phyloP scores from a whole-genome alignment of 257 asterid species.

The Nicotiana noctiflora region DNA sequence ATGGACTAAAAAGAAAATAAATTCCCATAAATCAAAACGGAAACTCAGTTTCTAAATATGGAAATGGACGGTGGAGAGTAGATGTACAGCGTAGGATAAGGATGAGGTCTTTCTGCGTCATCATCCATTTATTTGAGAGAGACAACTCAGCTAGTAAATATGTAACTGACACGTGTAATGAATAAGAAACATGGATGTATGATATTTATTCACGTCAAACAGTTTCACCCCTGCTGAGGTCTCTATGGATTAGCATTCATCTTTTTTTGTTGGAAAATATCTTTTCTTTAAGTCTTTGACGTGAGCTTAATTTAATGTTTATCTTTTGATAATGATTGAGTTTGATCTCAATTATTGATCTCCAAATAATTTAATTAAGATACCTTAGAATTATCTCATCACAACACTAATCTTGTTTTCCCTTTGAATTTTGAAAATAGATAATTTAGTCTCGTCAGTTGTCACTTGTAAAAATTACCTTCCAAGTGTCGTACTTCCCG shows the following conservation, averaged over 20 bases:
- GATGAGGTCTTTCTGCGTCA: neutral
- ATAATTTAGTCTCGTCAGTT: neutral
- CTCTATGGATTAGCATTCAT: neutral
- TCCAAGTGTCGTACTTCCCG: neutral
- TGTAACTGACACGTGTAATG: neutral
- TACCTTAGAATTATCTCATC: neutral
- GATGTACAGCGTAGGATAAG: neutral
- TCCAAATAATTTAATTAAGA: neutral
- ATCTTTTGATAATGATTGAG: slow-evolving; percentile 1
- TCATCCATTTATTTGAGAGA: neutral
- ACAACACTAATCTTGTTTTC: neutral
- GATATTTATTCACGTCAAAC: too few species aligned
- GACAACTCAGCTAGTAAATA: neutral
- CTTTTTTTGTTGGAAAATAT: neutral
- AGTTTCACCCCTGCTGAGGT: neutral
- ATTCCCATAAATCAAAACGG: too few species aligned
- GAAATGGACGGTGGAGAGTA: neutral
- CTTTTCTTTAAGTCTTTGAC: neutral
- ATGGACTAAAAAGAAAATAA: too few species aligned
- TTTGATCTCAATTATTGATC: neutral
- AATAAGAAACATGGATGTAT: neutral
- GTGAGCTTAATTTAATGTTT: neutral
- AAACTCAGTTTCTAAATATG: neutral
- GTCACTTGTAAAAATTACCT: too few species aligned
- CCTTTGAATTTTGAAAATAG: neutral